Percentiles rank a stretch among this genome's conserved stretches.
These are phyloP conservation scores for Pistacia integerrima DNA, from an alignment of 345 rosid genomes.

Conservation along the genomic window DNA sequence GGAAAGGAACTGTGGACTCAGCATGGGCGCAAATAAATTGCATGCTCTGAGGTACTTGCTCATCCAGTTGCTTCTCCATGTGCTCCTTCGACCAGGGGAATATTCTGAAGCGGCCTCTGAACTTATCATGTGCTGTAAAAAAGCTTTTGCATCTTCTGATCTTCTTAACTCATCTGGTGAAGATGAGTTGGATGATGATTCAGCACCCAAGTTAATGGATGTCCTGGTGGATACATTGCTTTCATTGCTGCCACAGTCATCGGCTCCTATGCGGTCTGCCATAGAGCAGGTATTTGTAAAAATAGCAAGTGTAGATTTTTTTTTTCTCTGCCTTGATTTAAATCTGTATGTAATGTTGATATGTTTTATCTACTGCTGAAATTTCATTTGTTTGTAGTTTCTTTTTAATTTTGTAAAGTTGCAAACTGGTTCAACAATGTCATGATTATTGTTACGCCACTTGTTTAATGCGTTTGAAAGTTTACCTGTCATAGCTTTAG, in stretches of 20 bases:
- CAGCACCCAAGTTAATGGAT: slow-evolving; percentile 74
- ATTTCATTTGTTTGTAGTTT: neutral
- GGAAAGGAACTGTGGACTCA: slow-evolving; percentile 66
- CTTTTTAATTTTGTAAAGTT: neutral
- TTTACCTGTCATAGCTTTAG: too few relatives aligned
- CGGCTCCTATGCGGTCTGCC: slow-evolving; percentile 85
- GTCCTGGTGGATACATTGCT: slow-evolving; percentile 88
- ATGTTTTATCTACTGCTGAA: neutral
- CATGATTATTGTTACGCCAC: neutral
- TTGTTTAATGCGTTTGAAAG: too few relatives aligned
- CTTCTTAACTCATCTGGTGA: slow-evolving; percentile 57
- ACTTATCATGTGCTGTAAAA: slow-evolving; percentile 83
- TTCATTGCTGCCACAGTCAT: slow-evolving; percentile 85
- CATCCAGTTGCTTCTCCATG: slow-evolving; percentile 84
- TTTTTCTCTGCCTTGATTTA: neutral
- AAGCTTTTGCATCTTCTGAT: slow-evolving; percentile 63
- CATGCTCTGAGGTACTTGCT: slow-evolving; percentile 77
- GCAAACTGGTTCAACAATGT: neutral
- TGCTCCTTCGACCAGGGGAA: slow-evolving; percentile 86
- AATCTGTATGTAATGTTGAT: neutral
- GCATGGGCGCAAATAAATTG: slow-evolving; percentile 47
- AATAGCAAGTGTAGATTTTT: neutral
- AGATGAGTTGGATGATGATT: slow-evolving; percentile 61
- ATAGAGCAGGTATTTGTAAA: slow-evolving; percentile 72
- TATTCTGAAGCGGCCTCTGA: slow-evolving; percentile 76